Evolutionary conservation across 2,329 filamentous ascomycete species (phyloP).

Genomic region (Acephala macrosclerotiorum): DNA sequence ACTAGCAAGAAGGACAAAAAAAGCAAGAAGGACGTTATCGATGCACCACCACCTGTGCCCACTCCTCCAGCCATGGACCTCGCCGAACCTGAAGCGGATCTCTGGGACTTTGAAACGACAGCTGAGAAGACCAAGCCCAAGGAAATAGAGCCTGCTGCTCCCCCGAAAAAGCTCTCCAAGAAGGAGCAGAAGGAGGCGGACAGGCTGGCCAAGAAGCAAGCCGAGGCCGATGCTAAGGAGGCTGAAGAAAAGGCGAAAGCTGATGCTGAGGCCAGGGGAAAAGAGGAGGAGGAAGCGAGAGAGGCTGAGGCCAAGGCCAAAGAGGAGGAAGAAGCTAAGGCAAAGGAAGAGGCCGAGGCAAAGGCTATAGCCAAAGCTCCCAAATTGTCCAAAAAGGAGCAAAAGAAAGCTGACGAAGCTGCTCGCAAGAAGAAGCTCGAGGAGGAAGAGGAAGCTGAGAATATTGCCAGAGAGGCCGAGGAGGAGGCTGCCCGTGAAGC

Average conservation of each 20-base stretch:
- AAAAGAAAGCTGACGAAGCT: slow-evolving; percentile 54
- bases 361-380: slow-evolving; percentile 41
- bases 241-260: slow-evolving; percentile 41
- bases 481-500: slow-evolving; percentile 46
- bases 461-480: slow-evolving; percentile 46
- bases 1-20: slow-evolving; percentile 54
- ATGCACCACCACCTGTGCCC: slow-evolving; percentile 56
- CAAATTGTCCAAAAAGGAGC: slow-evolving; percentile 58
- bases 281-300: slow-evolving; percentile 37
- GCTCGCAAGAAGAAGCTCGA: slow-evolving; percentile 44
- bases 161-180: slow-evolving; percentile 52
- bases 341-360: slow-evolving; percentile 34
- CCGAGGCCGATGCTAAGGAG: slow-evolving; percentile 47
- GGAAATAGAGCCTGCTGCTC: slow-evolving; percentile 47
- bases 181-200: slow-evolving; percentile 58
- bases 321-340: slow-evolving; percentile 43
- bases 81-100: slow-evolving; percentile 51
- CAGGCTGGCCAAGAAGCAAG: slow-evolving; percentile 58
- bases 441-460: slow-evolving; percentile 43
- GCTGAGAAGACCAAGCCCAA: slow-evolving; percentile 51
- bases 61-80: slow-evolving; percentile 56
- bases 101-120: slow-evolving; percentile 45
- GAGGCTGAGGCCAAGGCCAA: slow-evolving; percentile 51
- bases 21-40: slow-evolving; percentile 50
- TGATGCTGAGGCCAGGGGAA: slow-evolving; percentile 29